Conservation (phyloP, 202 grass and related monocot genomes). For the Thinopyrum obtusiflorum region DNA sequence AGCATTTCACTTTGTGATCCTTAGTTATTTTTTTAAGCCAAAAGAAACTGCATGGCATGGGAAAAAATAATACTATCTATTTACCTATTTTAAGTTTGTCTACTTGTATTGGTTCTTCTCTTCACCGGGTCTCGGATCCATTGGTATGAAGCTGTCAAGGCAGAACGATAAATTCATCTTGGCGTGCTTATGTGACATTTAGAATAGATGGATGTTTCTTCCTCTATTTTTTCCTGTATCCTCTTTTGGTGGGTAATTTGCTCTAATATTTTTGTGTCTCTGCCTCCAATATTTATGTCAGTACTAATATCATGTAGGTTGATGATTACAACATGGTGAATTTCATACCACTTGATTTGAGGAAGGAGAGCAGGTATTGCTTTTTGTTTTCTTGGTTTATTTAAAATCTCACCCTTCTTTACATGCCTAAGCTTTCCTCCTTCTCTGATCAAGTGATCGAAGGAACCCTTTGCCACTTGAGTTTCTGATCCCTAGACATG, state of each 20-base stretch:
- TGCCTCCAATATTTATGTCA: slow-evolving; percentile 9
- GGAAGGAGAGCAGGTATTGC: slow-evolving; percentile 89
- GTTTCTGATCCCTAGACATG: background rate
- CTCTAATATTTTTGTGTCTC: background rate
- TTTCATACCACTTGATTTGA: slow-evolving; percentile 91
- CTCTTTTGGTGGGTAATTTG: slow-evolving; percentile 1
- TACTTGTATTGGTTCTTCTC: too few species aligned
- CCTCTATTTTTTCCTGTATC: background rate
- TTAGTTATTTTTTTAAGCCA: background rate
- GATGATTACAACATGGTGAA: slow-evolving; percentile 98
- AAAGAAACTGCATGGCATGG: background rate
- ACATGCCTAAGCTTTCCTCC: background rate
- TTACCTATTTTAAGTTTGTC: too few species aligned
- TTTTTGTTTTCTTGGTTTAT: background rate
- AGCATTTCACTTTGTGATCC: background rate
- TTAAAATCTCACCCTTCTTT: background rate
- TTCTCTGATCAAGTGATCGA: background rate
- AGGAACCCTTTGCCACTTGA: background rate
- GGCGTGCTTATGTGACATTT: background rate
- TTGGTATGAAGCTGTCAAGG: background rate
- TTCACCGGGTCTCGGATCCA: background rate
- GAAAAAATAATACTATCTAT: background rate
- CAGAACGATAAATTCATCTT: background rate
- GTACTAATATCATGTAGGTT: slow-evolving; percentile 47
- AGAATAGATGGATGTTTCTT: background rate